These are phyloP conservation scores for Sanghuangporus baumii DNA, from an alignment of 1,284 basidiomycete genomes.

Conservation along the genomic window DNA sequence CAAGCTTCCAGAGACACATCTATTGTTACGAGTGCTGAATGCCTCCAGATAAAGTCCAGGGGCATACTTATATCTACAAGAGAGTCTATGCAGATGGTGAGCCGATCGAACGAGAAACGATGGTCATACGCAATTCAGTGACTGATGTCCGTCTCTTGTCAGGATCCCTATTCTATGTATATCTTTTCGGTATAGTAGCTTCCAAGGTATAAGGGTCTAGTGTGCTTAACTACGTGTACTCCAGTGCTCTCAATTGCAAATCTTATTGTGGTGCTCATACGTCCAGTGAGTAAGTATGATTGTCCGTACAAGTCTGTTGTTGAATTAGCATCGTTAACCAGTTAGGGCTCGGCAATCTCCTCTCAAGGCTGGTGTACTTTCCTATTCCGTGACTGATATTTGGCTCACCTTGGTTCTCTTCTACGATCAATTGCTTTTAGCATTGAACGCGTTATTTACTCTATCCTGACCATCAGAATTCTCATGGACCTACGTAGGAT, in stretches of 20 bases:
- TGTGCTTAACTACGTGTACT: neutral
- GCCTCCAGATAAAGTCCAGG: neutral
- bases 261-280: neutral
- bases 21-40: neutral
- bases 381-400: neutral
- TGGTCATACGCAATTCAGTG: neutral
- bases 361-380: neutral
- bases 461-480: constrained; percentile 1
- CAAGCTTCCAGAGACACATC: neutral
- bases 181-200: neutral
- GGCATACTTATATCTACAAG: neutral
- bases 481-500: neutral
- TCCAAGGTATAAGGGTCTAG: neutral
- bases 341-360: neutral
- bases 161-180: constrained; percentile 7
- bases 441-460: constrained; percentile 7
- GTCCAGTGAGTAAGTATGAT: neutral
- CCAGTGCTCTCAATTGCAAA: neutral
- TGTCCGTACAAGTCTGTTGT: neutral
- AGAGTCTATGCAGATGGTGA: constrained; percentile 2
- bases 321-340: neutral
- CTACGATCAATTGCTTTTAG: neutral
- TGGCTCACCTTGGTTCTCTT: neutral
- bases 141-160: neutral
- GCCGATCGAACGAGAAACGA: too few species aligned